Conservation (phyloP, 768 basidiomycete species). For the Dentipellis fragilis region DNA sequence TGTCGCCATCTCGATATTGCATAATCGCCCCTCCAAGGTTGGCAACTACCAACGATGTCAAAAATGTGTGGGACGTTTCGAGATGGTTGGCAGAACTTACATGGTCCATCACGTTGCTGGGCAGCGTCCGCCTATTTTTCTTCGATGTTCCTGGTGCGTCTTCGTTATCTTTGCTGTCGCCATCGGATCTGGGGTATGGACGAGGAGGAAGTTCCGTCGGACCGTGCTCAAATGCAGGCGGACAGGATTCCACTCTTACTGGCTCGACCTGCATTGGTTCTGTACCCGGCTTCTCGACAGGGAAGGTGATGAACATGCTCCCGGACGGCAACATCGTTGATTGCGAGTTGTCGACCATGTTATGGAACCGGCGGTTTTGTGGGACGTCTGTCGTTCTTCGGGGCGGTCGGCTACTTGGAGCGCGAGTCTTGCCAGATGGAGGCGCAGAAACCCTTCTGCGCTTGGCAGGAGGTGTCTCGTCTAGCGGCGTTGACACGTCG, state of each 20-base stretch:
- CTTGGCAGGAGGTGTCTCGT: neutral
- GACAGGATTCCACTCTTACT: neutral
- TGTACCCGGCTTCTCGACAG: constrained; percentile 11
- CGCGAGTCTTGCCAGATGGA: neutral
- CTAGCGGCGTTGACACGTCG: neutral
- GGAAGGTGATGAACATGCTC: constrained; percentile 13
- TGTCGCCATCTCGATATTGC: constrained; percentile 9
- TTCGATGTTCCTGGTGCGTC: neutral
- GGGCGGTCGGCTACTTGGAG: neutral
- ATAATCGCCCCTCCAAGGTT: constrained; percentile 8
- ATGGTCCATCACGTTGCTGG: neutral
- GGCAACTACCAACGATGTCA: constrained; percentile 2
- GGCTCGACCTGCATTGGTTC: neutral
- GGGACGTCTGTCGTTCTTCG: neutral
- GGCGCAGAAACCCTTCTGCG: neutral
- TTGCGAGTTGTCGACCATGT: constrained; percentile 11
- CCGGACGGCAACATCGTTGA: constrained; percentile 13
- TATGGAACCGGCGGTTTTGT: constrained; percentile 9
- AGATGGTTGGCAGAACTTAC: neutral
- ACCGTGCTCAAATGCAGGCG: constrained; percentile 11
- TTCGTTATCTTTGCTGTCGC: neutral
- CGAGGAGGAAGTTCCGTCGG: constrained; percentile 11
- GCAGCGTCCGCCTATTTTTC: neutral
- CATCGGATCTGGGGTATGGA: constrained; percentile 2
- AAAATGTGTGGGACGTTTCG: neutral